Conservation (phyloP, 306 rosid species). For the Herpetospermum pedunculosum region DNA sequence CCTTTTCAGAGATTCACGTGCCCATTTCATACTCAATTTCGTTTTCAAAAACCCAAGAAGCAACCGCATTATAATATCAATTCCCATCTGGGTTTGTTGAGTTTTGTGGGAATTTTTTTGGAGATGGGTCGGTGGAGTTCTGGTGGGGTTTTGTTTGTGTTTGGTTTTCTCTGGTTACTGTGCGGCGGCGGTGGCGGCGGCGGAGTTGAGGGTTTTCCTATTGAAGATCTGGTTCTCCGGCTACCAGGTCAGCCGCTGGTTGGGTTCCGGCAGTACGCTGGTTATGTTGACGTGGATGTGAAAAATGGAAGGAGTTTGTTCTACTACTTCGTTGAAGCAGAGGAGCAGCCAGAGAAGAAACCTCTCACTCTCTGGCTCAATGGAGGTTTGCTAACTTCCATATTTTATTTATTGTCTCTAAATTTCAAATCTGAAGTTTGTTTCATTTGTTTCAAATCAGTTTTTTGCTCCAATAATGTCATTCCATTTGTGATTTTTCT, state of each 20-base stretch:
- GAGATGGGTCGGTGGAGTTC: not conserved
- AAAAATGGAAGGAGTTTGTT: conserved; percentile 64
- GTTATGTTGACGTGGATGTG: conserved; percentile 72
- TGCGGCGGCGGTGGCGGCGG: conserved; percentile 1
- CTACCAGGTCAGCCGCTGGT: conserved; percentile 81
- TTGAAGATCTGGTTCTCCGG: conserved; percentile 53
- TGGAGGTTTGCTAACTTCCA: conserved; percentile 45
- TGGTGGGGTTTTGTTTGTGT: not conserved
- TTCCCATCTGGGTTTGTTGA: not conserved
- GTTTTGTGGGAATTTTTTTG: not conserved
- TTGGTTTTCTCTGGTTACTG: conserved; percentile 7
- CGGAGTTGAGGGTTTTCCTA: conserved; percentile 41
- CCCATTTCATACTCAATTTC: not conserved
- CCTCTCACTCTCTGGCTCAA: conserved; percentile 90
- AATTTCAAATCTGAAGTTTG: not conserved
- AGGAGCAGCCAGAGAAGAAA: conserved; percentile 25
- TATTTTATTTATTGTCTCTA: not conserved
- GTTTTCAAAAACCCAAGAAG: not conserved
- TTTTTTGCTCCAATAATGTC: not conserved
- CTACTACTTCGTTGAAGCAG: conserved; percentile 88
- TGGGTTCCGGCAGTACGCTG: conserved; percentile 61
- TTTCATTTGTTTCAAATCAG: not conserved
- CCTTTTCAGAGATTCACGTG: not conserved
- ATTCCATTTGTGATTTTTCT: not conserved
- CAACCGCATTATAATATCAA: not conserved